These are phyloP conservation scores for Neurospora cerealis DNA, from an alignment of 495 filamentous ascomycete species.

Conservation along the genomic window DNA sequence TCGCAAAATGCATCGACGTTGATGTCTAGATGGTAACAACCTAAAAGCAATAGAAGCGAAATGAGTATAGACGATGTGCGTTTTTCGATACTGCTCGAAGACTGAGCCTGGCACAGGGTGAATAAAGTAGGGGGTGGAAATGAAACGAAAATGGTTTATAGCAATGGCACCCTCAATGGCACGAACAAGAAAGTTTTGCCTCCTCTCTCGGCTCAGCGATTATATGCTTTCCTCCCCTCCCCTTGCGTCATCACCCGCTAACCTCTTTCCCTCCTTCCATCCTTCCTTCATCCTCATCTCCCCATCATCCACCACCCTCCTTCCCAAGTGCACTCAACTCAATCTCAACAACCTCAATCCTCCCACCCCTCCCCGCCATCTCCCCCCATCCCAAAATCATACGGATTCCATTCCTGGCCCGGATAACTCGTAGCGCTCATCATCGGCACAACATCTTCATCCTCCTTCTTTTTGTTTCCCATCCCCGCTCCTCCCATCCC, in stretches of 20 bases:
- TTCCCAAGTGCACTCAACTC: too few relatives aligned
- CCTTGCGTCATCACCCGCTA: not conserved
- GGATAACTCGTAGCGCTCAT: conserved; percentile 78
- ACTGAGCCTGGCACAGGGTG: too few relatives aligned
- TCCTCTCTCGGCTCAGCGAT: too few relatives aligned
- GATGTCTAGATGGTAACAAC: too few relatives aligned
- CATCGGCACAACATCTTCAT: conserved; percentile 44
- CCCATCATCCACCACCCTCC: too few relatives aligned
- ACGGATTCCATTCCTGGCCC: conserved; percentile 74
- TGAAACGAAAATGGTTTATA: not conserved
- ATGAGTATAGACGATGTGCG: too few relatives aligned
- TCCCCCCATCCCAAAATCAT: conserved; percentile 14
- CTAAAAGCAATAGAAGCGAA: too few relatives aligned
- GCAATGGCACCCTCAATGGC: too few relatives aligned
- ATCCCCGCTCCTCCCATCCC: not conserved
- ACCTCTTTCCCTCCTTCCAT: not conserved
- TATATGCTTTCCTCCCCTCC: not conserved
- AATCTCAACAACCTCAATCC: conserved; percentile 3
- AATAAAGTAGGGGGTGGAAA: not conserved
- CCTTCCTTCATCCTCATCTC: not conserved
- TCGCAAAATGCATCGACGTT: too few relatives aligned
- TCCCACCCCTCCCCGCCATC: conserved; percentile 16
- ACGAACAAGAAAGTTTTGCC: too few relatives aligned
- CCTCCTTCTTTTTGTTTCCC: conserved; percentile 17
- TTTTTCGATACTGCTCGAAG: too few relatives aligned